Conservation (phyloP, 106 monocot genomes). For the Cymbidium sinense region DNA sequence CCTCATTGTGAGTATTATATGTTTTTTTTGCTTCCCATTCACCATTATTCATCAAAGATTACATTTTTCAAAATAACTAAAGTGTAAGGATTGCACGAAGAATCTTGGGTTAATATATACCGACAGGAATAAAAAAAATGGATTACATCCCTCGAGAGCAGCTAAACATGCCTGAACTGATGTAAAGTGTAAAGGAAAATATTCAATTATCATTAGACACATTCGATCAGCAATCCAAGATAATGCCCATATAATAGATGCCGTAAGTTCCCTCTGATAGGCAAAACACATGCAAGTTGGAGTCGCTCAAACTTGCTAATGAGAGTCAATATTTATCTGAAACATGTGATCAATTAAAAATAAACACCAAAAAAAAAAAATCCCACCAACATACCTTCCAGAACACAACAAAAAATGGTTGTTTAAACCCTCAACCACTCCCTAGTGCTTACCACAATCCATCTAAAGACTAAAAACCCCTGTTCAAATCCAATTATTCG, state of each 20-base stretch:
- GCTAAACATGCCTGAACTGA: background rate
- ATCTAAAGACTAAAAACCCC: background rate
- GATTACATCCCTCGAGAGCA: too few species aligned
- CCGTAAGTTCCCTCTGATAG: background rate
- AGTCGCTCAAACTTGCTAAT: background rate
- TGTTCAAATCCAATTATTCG: too few species aligned
- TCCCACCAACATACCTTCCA: background rate
- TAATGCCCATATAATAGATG: too few species aligned
- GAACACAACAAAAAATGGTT: background rate
- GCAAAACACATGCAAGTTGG: background rate
- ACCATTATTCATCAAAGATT: too few species aligned
- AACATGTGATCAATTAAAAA: background rate
- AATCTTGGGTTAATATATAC: background rate
- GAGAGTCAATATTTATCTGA: background rate
- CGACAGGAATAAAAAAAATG: background rate
- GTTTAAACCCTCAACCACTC: background rate
- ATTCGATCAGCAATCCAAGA: too few species aligned
- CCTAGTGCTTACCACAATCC: background rate
- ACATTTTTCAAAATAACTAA: too few species aligned
- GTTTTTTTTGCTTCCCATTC: too few species aligned
- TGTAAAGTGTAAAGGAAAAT: background rate
- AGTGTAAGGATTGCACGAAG: too few species aligned
- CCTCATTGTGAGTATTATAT: too few species aligned
- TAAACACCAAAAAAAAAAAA: background rate
- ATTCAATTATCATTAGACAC: background rate